Evolutionary conservation across 1,284 basidiomycete species (phyloP).

Genomic region (Farysia itapuensis): DNA sequence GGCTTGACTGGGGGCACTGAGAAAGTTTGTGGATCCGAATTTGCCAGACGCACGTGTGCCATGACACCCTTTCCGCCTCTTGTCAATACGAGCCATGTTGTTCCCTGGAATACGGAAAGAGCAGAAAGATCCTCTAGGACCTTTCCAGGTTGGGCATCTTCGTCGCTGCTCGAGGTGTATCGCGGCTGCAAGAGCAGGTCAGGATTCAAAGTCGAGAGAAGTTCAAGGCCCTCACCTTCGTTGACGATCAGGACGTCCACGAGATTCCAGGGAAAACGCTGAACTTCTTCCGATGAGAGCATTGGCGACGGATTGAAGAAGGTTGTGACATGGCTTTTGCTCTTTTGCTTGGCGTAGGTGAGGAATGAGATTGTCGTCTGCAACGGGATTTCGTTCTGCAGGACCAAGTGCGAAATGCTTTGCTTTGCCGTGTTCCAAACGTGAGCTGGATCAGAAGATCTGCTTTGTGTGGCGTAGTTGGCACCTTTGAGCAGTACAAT

Average conservation of each 20-base stretch:
- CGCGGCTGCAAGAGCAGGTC: not conserved
- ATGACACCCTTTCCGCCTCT: constrained; percentile 45
- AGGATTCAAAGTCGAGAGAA: constrained; percentile 45
- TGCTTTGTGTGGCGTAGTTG: constrained; percentile 37
- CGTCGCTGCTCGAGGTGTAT: constrained; percentile 9
- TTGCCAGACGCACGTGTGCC: constrained; percentile 31
- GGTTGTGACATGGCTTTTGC: constrained; percentile 12
- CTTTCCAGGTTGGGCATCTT: constrained; percentile 9
- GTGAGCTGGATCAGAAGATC: constrained; percentile 18
- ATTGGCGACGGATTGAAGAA: constrained; percentile 68
- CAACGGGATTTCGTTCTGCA: constrained; percentile 67
- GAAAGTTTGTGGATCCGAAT: constrained; percentile 21
- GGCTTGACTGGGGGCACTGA: constrained; percentile 37
- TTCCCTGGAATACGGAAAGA: constrained; percentile 15
- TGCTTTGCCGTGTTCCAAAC: constrained; percentile 6
- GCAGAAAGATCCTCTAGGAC: constrained; percentile 31
- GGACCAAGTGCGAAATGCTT: constrained; percentile 62
- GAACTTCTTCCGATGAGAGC: constrained; percentile 61
- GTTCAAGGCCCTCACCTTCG: constrained; percentile 62
- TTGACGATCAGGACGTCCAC: constrained; percentile 66
- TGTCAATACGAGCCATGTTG: constrained; percentile 54
- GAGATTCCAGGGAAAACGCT: constrained; percentile 62
- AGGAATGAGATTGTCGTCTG: constrained; percentile 62
- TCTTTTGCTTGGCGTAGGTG: constrained; percentile 8
- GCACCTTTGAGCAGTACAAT: constrained; percentile 57